Evolutionary conservation across 2,329 filamentous ascomycete genomes (phyloP).

Genomic region (Pseudogymnoascus verrucosus): DNA sequence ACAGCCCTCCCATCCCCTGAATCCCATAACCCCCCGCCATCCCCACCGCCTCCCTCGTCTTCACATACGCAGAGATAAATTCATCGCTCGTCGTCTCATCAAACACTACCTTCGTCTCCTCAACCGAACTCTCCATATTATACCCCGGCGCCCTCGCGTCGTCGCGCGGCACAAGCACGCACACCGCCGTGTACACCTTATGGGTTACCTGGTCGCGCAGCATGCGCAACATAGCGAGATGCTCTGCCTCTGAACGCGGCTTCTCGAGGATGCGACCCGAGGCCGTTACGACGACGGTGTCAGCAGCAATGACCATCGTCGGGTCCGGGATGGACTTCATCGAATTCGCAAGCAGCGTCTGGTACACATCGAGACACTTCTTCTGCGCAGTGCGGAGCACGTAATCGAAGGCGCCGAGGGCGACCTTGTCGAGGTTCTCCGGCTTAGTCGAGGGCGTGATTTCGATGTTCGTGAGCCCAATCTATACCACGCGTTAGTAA

Average conservation of each 20-base stretch:
- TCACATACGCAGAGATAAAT: conserved; percentile 67
- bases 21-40: conserved; percentile 96
- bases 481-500: conserved; percentile 35
- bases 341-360: conserved; percentile 31
- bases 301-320: conserved; percentile 77
- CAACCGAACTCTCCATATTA: conserved; percentile 68
- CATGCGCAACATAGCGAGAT: conserved; percentile 74
- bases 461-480: conserved; percentile 76
- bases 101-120: conserved; percentile 90
- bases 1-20: conserved; percentile 76
- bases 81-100: conserved; percentile 69
- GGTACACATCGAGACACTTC: conserved; percentile 68
- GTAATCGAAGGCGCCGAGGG: conserved; percentile 77
- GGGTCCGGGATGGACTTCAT: conserved; percentile 50
- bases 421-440: conserved; percentile 73
- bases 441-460: conserved; percentile 74
- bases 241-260: conserved; percentile 71
- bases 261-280: conserved; percentile 82
- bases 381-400: conserved; percentile 77
- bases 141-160: conserved; percentile 82
- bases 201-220: conserved; percentile 71
- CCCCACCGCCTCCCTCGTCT: conserved; percentile 84
- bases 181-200: conserved; percentile 79
- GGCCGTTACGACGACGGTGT: conserved; percentile 77
- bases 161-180: conserved; percentile 71